Evolutionary conservation across 345 rosid genomes (phyloP), one percentile per base, ranked within the genome.

Genomic region (Euclidium syriacum): DNA sequence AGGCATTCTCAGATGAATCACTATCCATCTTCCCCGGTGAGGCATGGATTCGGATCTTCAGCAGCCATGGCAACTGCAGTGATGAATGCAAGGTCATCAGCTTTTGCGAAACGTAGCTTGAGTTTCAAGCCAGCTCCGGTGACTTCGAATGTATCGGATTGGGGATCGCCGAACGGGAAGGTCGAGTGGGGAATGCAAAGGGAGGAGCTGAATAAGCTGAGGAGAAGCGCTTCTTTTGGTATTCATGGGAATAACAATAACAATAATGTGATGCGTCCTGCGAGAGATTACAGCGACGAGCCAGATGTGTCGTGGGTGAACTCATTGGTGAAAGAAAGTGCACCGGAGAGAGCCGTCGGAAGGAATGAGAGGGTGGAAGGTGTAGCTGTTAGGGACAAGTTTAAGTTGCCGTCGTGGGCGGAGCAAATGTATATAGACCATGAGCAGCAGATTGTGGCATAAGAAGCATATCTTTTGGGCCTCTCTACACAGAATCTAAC

Each of bases 291-390:
- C 12, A 64, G 86, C 0, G 69, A 76, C 0, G 99, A 90, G 77
- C 97, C 96, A 14, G 99, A 95, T 55, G 86, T 90, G 25, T 87
- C 99, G 7, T 90, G 99, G 99, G 97, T 94, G 67, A 71, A 76
- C 72, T 79, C 95, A 7, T 52, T 89, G 65, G 96, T 94, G 53
- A 89, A 84, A 78, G 99, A 94, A 42, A 87, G 29, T 40, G 58
- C 81, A 17, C 80, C 81, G 0, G 80, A 41, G n/a, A 65, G 79
- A 69, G 58, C 52, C n/a, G 78, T 68, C 1, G 78, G 75, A 4
- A 33, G 65, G 15, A 79, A 71, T 25, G 78, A 60, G 55, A 76
- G 66, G 61, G 69, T 78, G 23, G 70, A 78, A 16, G 79, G 75
- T 0, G 36, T 42, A 50, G 39, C 8, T 6, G 72, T 4, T 52